Base-by-base conservation (phyloP, 78 protist species). In the Planoprotostelium fungivorum region DNA sequence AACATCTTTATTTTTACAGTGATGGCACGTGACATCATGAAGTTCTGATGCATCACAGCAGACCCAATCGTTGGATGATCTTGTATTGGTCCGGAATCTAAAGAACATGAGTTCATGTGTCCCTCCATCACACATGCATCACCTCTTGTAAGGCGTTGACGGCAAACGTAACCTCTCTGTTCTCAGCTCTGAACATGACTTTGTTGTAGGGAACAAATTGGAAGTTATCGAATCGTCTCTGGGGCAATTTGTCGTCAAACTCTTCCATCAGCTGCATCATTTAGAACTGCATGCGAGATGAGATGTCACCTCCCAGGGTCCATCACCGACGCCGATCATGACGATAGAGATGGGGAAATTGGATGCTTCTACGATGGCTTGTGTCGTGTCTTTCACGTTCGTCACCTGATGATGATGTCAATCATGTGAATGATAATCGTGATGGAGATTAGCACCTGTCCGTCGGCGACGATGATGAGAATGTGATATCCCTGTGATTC, bases 301-400 rank as follows among this genome's bases (percentile, higher is more conserved):
- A 51, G 5, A 16, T 5, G 31, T 51, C 73, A 51, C 73, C 63
- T 91, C 94, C 92, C 92, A 94, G 38, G 96, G 94, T 37, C 96
- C 96, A 90, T 94, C 96, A 38, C 96, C 96, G 25, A 94, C 94
- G 89, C 96, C 96, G 38, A 94, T 84, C 31, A 83, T 63, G 29
- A 89, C 63, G 85, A 94, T 94, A 16, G 96, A 94, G 28, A 94
- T 34, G n/a, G 96, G 94, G 36, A 84, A 88, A 35, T 36, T 38
- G 5, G 96, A 89, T 29, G 96, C 96, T 25, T 90, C 91, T 29
- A 91, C 92, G 31, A 94, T 94, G 0, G 96, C 96, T 29, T 94
- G 83, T 88, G 89, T 38, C 0, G 96, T 91, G 37, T 89, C 91
- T 25, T 91, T 89, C 28, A 91, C 88, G 37, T 37, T 86, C 31